Conservation (phyloP, 345 rosid genomes). For the Rhizophora apiculata region DNA sequence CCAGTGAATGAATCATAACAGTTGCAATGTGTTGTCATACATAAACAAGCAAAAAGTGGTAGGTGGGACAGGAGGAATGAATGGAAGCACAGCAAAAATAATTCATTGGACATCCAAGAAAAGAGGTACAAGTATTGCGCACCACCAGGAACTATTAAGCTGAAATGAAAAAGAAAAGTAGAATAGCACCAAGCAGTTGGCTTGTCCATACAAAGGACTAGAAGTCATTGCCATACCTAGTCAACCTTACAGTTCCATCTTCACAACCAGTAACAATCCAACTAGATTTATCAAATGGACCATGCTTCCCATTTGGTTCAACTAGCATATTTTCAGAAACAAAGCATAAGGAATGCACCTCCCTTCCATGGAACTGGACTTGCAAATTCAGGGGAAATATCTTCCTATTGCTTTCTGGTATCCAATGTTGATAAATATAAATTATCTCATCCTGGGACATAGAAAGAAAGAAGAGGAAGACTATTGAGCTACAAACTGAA, state of each 20-base stretch:
- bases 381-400: slow-evolving; percentile 68
- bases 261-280: slow-evolving; percentile 98
- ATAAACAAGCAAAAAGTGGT: not conserved
- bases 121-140: not conserved
- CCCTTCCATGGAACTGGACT: slow-evolving; percentile 93
- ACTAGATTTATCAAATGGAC: slow-evolving; percentile 38
- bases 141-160: not conserved
- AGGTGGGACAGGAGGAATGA: not conserved
- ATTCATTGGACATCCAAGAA: not conserved
- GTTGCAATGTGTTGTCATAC: not conserved
- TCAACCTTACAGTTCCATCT: slow-evolving; percentile 97
- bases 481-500: slow-evolving; percentile 13
- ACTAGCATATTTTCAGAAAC: slow-evolving; percentile 37
- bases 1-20: slow-evolving; percentile 8
- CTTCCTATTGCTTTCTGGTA: slow-evolving; percentile 40
- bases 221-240: slow-evolving; percentile 44
- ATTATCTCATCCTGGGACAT: slow-evolving; percentile 72
- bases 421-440: slow-evolving; percentile 66
- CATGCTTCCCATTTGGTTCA: slow-evolving; percentile 31
- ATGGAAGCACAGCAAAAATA: not conserved
- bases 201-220: slow-evolving; percentile 1
- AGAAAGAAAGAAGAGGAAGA: slow-evolving; percentile 12
- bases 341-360: slow-evolving; percentile 86
- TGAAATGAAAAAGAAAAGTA: not conserved
- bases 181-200: not conserved